Evolutionary conservation across 2,329 filamentous ascomycete genomes (phyloP), one percentile per base, ranked within the genome.

Genomic region (Phyllachora maydis): DNA sequence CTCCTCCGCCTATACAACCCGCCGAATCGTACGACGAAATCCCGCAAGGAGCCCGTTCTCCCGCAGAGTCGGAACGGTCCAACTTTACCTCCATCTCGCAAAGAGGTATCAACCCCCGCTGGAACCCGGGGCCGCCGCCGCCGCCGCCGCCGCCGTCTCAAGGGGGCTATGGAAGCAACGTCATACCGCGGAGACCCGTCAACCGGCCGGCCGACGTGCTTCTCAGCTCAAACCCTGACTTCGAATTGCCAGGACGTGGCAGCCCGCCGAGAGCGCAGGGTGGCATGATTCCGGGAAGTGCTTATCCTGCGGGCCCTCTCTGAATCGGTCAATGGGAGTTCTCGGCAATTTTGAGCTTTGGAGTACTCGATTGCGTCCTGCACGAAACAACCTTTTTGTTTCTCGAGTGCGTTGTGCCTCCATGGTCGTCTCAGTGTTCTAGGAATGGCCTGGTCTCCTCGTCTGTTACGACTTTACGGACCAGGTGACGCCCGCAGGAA

Each of bases 41-140:
- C 38, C 27, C 45, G 31, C 32, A 41, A 26, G 60, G 61, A 21
- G 49, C 63, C 21, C 64, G 76, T 36, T 85, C 71, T 37, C 82
- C 77, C 16, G 66, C 71, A 15, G 65, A 71, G 36, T 85, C 75
- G 31, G 79, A 92, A 39, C 63, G 67, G 13, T 85, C 72, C 21
- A 77, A 75, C 35, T 93, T 92, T 47, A 93, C 85, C 2, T 88
- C 77, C 8, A 74, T 95, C 21, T 85, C 75, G 0, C 82, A 93
- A 46, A 65, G 85, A 16, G 76, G 77, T 2, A 54, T 93, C 26
- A 93, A 93, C 43, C 85, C 83, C 5, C 70, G 72, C 29, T 93
- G 85, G 83, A 66, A 75, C 31, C 66, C 63, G 3, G n/a, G n/a
- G n/a, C n/a, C n/a, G n/a, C n/a, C n/a, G n/a, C n/a, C n/a, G n/a